Evolutionary conservation across 1,284 basidiomycete species (phyloP), one percentile per base, ranked within the genome.

Genomic region (Ceratorhiza oryzae-sativae): DNA sequence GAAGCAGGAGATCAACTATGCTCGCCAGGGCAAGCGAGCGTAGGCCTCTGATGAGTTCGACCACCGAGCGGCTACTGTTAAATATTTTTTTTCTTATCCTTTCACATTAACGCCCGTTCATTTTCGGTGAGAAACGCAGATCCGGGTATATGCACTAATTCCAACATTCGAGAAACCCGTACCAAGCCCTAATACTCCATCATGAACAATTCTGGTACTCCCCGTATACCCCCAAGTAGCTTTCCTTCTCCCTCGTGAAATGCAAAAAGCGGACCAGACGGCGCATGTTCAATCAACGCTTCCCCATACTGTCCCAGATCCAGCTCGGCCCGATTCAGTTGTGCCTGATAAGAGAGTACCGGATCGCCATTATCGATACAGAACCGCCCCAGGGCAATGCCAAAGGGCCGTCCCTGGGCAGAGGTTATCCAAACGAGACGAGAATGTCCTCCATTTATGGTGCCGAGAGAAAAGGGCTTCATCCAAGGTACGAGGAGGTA

Each of bases 181-280:
- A 51, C n/a, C 32, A 10, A 45, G 41, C 42, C 15, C 45, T 23
- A 70, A 70, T 70, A 70, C 18, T 70, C 55, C 39, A 70, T 55
- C 39, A 70, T 59, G 42, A 70, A 55, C 55, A 70, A 36, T 27
- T 70, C 67, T 30, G 67, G 55, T 20, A 30, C 20, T 25, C 67
- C 55, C 3, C 41, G 53, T 32, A 48, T 18, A 15, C 67, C 67
- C 34, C 55, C 67, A 15, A 70, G 32, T 23, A 70, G 32, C 42
- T 58, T 70, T 30, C 53, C 67, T 48, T 70, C 67, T 15, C 67
- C 67, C 20, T 70, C 55, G 18, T 59, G 55, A 58, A 70, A 70
- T 1, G 45, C 67, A 36, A 70, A 70, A 27, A 70, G 10, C 9
- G 67, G 53, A 8, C 55, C 67, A 12, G 55, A 49, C 12, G 53